These are phyloP conservation scores for Bassia scoparia DNA, from an alignment of 148 eudicot genomes.

Conservation along the genomic window DNA sequence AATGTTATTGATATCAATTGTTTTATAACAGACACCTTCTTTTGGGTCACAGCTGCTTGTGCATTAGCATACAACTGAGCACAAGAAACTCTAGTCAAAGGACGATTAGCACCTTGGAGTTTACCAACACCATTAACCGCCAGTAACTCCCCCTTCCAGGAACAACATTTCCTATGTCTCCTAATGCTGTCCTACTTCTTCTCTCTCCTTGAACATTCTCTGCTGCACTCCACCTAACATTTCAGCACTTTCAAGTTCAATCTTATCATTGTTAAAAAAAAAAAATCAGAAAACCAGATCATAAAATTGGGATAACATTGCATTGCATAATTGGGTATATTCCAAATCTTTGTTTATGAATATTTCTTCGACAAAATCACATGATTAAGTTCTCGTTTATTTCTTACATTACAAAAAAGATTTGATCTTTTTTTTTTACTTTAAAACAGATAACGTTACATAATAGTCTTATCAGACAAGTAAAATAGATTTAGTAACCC, in stretches of 20 bases:
- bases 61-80: slow-evolving; percentile 54
- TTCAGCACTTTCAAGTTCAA: no score
- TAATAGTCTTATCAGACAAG: no score
- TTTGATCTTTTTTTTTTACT: no score
- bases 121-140: slow-evolving; percentile 6
- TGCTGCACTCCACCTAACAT: slow-evolving; percentile 34
- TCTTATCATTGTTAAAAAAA: no score
- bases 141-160: slow-evolving; percentile 17
- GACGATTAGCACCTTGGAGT: slow-evolving; percentile 35
- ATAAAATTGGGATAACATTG: not conserved
- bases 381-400: no score
- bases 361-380: no score
- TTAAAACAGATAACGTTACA: no score
- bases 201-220: slow-evolving; percentile 35
- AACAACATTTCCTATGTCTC: slow-evolving; percentile 51
- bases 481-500: no score
- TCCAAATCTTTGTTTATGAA: no score
- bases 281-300: no score
- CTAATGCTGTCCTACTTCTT: slow-evolving; percentile 45
- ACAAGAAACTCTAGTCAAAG: slow-evolving; percentile 44
- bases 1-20: not conserved
- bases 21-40: slow-evolving; percentile 26
- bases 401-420: no score
- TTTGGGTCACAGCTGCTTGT: slow-evolving; percentile 34
- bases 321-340: not conserved